Base-by-base conservation (phyloP, 139 green algal genomes). In the Ostreobium quekettii region DNA sequence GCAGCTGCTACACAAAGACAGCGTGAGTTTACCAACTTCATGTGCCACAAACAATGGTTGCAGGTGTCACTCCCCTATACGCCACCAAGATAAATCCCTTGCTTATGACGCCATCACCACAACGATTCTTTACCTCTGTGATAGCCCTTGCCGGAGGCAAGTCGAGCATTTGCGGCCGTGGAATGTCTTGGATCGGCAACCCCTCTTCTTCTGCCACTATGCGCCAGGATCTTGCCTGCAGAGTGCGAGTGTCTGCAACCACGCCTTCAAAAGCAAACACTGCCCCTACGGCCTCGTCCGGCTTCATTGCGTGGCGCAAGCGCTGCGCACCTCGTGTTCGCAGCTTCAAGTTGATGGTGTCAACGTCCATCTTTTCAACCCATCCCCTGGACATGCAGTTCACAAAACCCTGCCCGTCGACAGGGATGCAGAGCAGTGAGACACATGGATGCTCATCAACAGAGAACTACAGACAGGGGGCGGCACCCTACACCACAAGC, bases 231-330 rank as follows among this genome's bases (percentile, higher is more conserved):
- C 15, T 3, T 37, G 30, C 61, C 36, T 37, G 31, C 36, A 68
- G 35, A 31, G 61, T n/a, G 11, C 61, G 35, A 29, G 36, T 68
- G 36, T 68, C 61, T 26, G 8, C 61, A 36, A 68, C 31, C 37
- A 68, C 61, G 3, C 61, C 61, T n/a, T 68, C 61, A 6, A 68
- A 37, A 4, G 31, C 35, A 56, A 68, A 68, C 22, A 68, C 53
- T 3, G 36, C 61, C 22, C 61, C 61, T 28, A 68, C 7, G 24
- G 61, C 61, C 24, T 68, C 61, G 36, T 68, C 61, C 31, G 61
- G 61, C 35, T 68, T 68, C 61, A 68, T 68, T 3, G 61, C 61
- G n/a, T 68, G 61, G 42, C 61, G 61, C 36, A 68, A n/a, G 5
- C 61, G 11, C 36, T 68, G 33, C 29, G 61, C 61, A 57, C 61